Evolutionary conservation across 805 yeast genomes (phyloP), one percentile per base, ranked within the genome.

Genomic region (Phaffomyces opuntiae): DNA sequence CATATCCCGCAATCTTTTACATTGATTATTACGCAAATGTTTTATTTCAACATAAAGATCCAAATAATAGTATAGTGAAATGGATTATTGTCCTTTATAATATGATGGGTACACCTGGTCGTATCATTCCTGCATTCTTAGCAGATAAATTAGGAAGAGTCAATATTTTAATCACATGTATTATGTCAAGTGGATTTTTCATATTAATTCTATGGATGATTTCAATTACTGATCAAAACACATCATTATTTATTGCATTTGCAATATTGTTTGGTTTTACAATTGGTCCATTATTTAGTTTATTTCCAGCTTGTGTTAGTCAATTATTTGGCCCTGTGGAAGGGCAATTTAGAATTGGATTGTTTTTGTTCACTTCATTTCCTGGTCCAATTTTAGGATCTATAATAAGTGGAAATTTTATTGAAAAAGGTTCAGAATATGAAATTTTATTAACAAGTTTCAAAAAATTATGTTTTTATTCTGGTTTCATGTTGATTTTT

Each of bases 321-420:
- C 60, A 56, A 36, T 26, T 53, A 7, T 56, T 56, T 39, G 60
- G 60, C 16, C 46, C 52, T 14, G 37, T 29, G 4, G 56, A 52
- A 4, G 42, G 54, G 9, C 56, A 54, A 7, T 49, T 52, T 7
- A 40, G 60, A 29, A 16, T 56, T 9, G 53, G 55, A 0, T 43
- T 56, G 38, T 51, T 50, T 36, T 35, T 53, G 5, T 33, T 53
- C 35, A 48, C 48, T 4, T 45, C 56, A 11, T 36, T 53, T 4
- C 60, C 59, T 6, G 60, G 57, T 2, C 59, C 60, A 1, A 47
- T 56, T 9, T 24, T 55, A 6, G 60, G 60, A 2, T 51, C 54
- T 40, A 11, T 55, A 25, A 54, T 56, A 21, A 54, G 57, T 25
- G 60, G 60, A 3, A 50, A 54, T 6, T 56, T 56, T 48, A 54